Base-by-base conservation (phyloP, 2,329 filamentous ascomycete species). In the Nemania serpens region DNA sequence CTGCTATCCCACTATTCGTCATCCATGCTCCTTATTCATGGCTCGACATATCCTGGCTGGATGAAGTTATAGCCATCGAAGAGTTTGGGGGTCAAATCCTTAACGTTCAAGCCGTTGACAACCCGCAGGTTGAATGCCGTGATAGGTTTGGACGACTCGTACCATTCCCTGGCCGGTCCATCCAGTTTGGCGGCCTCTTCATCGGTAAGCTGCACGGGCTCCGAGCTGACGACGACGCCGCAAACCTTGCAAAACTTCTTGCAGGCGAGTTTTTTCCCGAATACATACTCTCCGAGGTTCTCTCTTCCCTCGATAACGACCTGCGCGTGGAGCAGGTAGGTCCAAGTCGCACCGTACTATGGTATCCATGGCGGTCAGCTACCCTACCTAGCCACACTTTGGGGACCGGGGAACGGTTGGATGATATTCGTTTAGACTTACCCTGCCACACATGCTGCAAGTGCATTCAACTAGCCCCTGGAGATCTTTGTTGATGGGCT, bases 171-270 rank as follows among this genome's bases (percentile, higher is more conserved):
- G 1, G 50, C 56, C 0, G 20, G 7, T 36, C 76, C 73, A 0
- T 74, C 61, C 61, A 81, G 55, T 12, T 67, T 65, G 3, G 73
- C 75, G 12, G 76, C 10, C 51, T 76, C 65, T n/a, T 77, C 79
- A 10, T 76, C 74, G 1, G 73, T 72, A 17, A 75, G 20, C 1
- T 70, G 43, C 10, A 62, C 66, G 2, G 55, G 25, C 10, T 70
- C 58, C 61, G 78, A 79, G 46, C 70, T 72, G 42, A 84, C 20
- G n/a, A 70, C 66, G 18, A 82, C 75, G 58, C 80, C 81, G 65
- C 82, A 84, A 11, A 56, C 75, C 65, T 75, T 77, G 74, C 82
- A 84, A 62, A 84, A 84, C 1, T 68, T 69, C 74, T 82, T 83
- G 60, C 58, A 62, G 43, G 73, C 66, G 3, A 76, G 17, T 1